A percentile compares a stretch with the other conserved stretches of the same genome.
These are phyloP conservation scores for Boletus subluridellus DNA, from an alignment of 1,284 basidiomycete genomes.

Conservation along the genomic window DNA sequence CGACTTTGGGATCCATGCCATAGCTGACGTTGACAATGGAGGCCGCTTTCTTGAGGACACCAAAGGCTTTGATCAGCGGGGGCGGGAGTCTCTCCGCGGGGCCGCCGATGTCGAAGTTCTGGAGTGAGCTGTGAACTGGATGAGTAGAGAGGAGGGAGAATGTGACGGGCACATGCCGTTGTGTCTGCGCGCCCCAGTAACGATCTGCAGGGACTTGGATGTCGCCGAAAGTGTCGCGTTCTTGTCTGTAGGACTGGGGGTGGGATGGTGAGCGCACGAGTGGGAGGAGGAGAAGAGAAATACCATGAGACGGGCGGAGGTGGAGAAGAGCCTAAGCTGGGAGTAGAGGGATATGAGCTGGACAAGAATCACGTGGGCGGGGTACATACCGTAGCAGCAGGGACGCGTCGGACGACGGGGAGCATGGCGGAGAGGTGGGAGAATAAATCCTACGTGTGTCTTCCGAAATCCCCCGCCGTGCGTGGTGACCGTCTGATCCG, in stretches of 20 bases:
- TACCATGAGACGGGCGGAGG: conserved; percentile 48
- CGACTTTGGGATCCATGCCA: conserved; percentile 88
- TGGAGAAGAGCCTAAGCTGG: conserved; percentile 32
- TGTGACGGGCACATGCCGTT: conserved; percentile 55
- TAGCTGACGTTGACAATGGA: conserved; percentile 88
- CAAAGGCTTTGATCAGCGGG: conserved; percentile 96
- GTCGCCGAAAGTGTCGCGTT: conserved; percentile 89
- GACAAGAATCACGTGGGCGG: conserved; percentile 26
- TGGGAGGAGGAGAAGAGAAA: not conserved
- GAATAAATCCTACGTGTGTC: not conserved
- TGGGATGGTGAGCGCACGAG: conserved; percentile 6
- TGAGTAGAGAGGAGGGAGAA: conserved; percentile 2
- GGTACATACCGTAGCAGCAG: conserved; percentile 18
- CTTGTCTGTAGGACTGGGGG: conserved; percentile 57
- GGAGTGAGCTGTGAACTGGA: conserved; percentile 63
- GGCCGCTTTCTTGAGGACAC: conserved; percentile 97
- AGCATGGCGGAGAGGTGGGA: conserved; percentile 16
- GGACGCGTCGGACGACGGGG: conserved; percentile 12
- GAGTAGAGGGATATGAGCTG: not conserved
- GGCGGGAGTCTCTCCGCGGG: conserved; percentile 88
- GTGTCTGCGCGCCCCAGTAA: conserved; percentile 99
- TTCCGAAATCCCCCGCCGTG: conserved; percentile 25
- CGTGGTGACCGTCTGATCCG: no score
- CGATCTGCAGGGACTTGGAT: conserved; percentile 91
- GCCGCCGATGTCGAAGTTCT: conserved; percentile 99